phyloP scores from a whole-genome alignment of 2,329 filamentous ascomycete genomes.

The Xylariomycetidae sp. region DNA sequence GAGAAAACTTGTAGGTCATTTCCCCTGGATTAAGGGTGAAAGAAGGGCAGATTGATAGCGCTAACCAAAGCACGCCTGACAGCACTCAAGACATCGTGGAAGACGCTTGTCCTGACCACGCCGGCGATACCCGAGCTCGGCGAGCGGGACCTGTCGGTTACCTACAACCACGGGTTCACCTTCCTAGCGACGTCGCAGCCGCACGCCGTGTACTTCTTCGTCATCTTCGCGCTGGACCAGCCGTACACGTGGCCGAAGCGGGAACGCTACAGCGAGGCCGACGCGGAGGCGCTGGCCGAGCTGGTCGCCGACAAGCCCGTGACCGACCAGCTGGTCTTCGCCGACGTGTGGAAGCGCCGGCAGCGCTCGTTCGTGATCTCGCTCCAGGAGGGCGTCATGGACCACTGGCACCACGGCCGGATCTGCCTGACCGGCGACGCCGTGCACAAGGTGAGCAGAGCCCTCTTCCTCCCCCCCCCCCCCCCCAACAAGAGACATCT shows the following conservation, averaged over 20 bases:
- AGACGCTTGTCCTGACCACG: not conserved
- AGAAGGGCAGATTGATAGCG: no score
- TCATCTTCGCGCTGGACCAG: not conserved
- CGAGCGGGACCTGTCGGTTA: constrained; percentile 15
- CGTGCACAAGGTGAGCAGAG: constrained; percentile 26
- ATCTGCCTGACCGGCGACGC: constrained; percentile 31
- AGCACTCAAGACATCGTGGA: not conserved
- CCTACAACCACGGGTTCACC: constrained; percentile 11
- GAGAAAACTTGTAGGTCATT: no score
- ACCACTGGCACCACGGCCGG: constrained; percentile 28
- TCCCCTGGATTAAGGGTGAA: no score
- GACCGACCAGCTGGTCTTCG: constrained; percentile 24
- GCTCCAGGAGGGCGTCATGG: constrained; percentile 29
- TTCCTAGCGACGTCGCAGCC: not conserved
- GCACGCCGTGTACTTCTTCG: not conserved
- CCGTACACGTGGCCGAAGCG: not conserved
- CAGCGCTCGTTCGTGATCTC: constrained; percentile 16
- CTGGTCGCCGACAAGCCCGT: constrained; percentile 22
- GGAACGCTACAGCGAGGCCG: constrained; percentile 24
- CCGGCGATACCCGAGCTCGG: not conserved
- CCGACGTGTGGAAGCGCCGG: constrained; percentile 26
- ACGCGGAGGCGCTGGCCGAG: constrained; percentile 22
- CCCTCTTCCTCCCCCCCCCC: no score
- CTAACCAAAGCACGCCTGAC: no score
- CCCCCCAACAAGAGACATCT: not conserved